Evolutionary conservation across 2,329 filamentous ascomycete genomes (phyloP).

Genomic region (Alternaria alternata): DNA sequence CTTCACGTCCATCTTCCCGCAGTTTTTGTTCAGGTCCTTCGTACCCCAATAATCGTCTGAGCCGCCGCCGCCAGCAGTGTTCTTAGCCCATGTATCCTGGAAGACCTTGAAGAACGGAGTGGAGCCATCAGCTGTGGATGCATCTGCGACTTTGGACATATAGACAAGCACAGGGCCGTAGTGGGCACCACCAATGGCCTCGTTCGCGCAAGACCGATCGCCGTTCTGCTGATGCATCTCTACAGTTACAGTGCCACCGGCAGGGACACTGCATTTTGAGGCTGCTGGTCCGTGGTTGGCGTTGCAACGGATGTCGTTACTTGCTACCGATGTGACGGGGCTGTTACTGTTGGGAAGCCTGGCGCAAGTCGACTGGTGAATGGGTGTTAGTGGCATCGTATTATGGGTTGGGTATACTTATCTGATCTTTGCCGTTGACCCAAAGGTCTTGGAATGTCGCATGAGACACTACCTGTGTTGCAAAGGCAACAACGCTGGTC

Average conservation of each 20-base stretch:
- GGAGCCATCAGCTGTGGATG: constrained; percentile 60
- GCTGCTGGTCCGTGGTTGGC: constrained; percentile 35
- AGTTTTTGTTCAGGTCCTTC: constrained; percentile 57
- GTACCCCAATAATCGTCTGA: constrained; percentile 60
- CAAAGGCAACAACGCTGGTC: constrained; percentile 32
- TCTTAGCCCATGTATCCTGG: constrained; percentile 61
- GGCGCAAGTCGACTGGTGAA: constrained; percentile 32
- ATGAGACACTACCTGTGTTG: constrained; percentile 40
- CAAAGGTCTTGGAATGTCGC: constrained; percentile 46
- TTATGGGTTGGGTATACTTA: constrained; percentile 13
- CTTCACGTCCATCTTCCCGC: constrained; percentile 59
- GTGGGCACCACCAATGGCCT: constrained; percentile 47
- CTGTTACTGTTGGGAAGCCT: constrained; percentile 49
- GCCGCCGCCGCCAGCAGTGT: constrained; percentile 48
- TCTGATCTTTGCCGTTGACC: constrained; percentile 43
- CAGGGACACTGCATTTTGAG: constrained; percentile 57
- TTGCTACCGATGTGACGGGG: constrained; percentile 58
- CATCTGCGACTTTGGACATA: constrained; percentile 54
- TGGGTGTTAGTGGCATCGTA: constrained; percentile 9
- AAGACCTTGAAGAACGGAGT: constrained; percentile 67
- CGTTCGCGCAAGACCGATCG: constrained; percentile 60
- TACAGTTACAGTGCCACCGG: constrained; percentile 58
- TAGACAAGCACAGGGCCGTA: constrained; percentile 50
- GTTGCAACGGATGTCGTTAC: constrained; percentile 61
- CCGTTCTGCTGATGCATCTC: constrained; percentile 60